These are phyloP conservation scores for Ogataea populi-albae DNA, from an alignment of 805 yeast species.

Conservation along the genomic window DNA sequence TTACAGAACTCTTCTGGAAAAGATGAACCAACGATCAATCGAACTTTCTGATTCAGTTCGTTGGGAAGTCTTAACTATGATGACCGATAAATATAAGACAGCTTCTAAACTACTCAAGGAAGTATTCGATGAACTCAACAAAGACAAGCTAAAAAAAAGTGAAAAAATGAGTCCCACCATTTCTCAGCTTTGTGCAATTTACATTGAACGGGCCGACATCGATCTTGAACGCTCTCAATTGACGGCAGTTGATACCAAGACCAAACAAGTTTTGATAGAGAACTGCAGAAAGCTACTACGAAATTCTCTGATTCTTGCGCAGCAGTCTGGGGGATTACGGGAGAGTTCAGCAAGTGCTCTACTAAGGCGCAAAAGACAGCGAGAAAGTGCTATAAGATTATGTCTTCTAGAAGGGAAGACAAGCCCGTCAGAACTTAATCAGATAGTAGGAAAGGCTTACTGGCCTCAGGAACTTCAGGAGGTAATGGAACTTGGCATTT, in stretches of 20 bases:
- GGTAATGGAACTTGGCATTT: conserved; percentile 24
- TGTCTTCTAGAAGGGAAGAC: conserved; percentile 43
- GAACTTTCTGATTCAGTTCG: conserved; percentile 19
- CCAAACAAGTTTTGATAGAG: conserved; percentile 31
- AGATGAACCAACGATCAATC: conserved; percentile 17
- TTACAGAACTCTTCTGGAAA: conserved; percentile 42
- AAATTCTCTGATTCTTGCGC: conserved; percentile 44
- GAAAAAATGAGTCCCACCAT: conserved; percentile 24
- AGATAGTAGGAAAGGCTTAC: conserved; percentile 24
- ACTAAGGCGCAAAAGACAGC: conserved; percentile 38
- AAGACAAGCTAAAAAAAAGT: conserved; percentile 10
- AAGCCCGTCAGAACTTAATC: conserved; percentile 22
- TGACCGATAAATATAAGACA: conserved; percentile 37
- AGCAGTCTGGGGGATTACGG: conserved; percentile 48
- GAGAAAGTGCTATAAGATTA: conserved; percentile 45
- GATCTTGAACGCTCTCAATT: conserved; percentile 48
- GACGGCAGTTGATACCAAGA: conserved; percentile 29
- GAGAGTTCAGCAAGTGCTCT: conserved; percentile 45
- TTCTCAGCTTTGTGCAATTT: conserved; percentile 39
- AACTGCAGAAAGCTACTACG: conserved; percentile 44
- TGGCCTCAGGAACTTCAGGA: conserved; percentile 30
- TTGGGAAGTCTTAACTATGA: conserved; percentile 41
- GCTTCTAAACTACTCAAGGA: conserved; percentile 37
- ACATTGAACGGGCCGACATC: conserved; percentile 51
- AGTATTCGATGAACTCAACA: conserved; percentile 20